Percentiles rank a stretch among this genome's conserved stretches.
phyloP scores from a whole-genome alignment of 768 basidiomycete species.

The Leccinum fibrillosum region DNA sequence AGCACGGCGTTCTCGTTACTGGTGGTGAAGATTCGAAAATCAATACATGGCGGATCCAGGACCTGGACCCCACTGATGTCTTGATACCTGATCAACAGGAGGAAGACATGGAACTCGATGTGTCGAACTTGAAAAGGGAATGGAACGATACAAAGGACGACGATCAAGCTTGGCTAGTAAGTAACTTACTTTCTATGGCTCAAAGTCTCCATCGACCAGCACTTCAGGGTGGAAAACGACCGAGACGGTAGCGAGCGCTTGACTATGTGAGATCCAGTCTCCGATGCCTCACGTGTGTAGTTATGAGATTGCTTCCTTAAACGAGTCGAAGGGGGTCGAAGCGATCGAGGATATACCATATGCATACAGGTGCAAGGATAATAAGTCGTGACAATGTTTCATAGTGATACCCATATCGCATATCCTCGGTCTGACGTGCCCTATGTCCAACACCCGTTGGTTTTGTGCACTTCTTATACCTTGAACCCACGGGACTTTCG shows the following conservation, averaged over 20 bases:
- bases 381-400: conserved; percentile 19
- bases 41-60: conserved; percentile 37
- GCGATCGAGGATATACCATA: conserved; percentile 18
- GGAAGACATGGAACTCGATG: conserved; percentile 11
- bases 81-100: conserved; percentile 2
- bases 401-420: conserved; percentile 32
- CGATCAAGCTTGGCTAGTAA: conserved; percentile 12
- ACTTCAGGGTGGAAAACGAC: conserved; percentile 23
- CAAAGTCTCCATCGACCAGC: background rate
- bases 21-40: conserved; percentile 52
- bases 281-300: background rate
- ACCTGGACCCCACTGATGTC: background rate
- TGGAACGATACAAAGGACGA: conserved; percentile 19
- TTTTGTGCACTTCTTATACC: conserved; percentile 57
- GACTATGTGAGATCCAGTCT: background rate
- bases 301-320: background rate
- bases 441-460: conserved; percentile 29
- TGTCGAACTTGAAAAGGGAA: conserved; percentile 20
- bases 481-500: conserved; percentile 98
- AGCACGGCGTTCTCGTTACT: conserved; percentile 43
- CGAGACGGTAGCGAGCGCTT: conserved; percentile 5
- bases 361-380: conserved; percentile 23
- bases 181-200: background rate
- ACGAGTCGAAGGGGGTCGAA: background rate
- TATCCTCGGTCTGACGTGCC: conserved; percentile 25